Evolutionary conservation across 2,329 filamentous ascomycete genomes (phyloP).

Genomic region (Colletotrichum orbiculare): DNA sequence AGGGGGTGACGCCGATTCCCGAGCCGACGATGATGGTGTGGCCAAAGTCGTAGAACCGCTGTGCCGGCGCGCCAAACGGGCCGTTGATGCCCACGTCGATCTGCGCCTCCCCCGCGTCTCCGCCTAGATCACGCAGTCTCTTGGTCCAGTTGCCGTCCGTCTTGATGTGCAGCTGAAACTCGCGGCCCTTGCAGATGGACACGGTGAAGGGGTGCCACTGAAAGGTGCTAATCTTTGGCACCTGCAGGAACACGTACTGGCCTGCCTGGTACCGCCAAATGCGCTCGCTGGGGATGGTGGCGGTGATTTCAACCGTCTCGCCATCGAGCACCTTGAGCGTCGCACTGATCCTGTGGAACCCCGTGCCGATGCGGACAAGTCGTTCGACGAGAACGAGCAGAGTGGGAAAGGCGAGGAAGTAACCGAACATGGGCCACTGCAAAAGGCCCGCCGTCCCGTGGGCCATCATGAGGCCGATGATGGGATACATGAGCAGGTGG

Average conservation of each 20-base stretch:
- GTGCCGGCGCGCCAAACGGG: slow-evolving; percentile 67
- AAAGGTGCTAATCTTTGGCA: slow-evolving; percentile 62
- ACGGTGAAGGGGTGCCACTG: slow-evolving; percentile 72
- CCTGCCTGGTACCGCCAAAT: slow-evolving; percentile 67
- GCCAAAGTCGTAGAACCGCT: slow-evolving; percentile 68
- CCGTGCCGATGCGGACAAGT: slow-evolving; percentile 54
- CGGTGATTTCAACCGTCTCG: slow-evolving; percentile 63
- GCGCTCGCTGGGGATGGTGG: slow-evolving; percentile 58
- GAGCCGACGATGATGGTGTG: slow-evolving; percentile 66
- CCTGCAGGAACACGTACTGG: slow-evolving; percentile 67
- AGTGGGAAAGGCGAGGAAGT: slow-evolving; percentile 65
- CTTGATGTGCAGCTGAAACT: slow-evolving; percentile 68
- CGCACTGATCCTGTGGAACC: slow-evolving; percentile 61
- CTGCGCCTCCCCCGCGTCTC: slow-evolving; percentile 45
- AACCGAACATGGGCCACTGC: slow-evolving; percentile 67
- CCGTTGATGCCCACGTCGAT: slow-evolving; percentile 67
- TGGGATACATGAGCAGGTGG: slow-evolving; percentile 68
- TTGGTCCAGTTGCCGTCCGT: slow-evolving; percentile 68
- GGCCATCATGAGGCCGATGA: slow-evolving; percentile 65
- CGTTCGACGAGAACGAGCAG: slow-evolving; percentile 63
- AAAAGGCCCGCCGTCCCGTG: slow-evolving; percentile 63
- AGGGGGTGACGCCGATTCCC: slow-evolving; percentile 69
- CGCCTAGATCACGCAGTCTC: slow-evolving; percentile 55
- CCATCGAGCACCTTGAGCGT: slow-evolving; percentile 60
- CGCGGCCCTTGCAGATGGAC: slow-evolving; percentile 62